A percentile compares a stretch with the other conserved stretches of the same genome.
Conservation (phyloP, 371 early-diverging fungal species). For the Mortierella sp. region DNA sequence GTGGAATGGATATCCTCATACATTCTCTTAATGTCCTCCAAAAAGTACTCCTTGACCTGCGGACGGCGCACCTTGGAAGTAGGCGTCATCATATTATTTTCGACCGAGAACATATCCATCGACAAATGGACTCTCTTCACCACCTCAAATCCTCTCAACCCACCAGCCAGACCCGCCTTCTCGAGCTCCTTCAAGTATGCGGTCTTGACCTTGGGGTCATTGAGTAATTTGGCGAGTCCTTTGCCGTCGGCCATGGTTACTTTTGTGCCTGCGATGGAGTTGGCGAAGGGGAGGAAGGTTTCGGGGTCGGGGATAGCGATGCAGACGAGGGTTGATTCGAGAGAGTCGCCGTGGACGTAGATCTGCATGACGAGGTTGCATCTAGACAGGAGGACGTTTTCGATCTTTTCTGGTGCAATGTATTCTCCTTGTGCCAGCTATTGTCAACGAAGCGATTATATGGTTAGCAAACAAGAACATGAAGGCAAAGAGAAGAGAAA, state of each 20-base stretch:
- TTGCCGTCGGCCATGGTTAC: conserved; percentile 45
- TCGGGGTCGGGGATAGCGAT: conserved; percentile 87
- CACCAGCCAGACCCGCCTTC: conserved; percentile 36
- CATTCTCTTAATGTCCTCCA: conserved; percentile 66
- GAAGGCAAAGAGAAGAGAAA: neutral
- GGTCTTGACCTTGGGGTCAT: conserved; percentile 63
- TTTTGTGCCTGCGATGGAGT: conserved; percentile 28
- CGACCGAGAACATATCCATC: conserved; percentile 64
- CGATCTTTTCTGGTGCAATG: conserved; percentile 95
- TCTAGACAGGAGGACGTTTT: conserved; percentile 52
- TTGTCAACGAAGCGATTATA: neutral
- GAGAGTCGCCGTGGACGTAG: conserved; percentile 90
- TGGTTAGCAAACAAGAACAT: no score
- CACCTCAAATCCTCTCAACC: conserved; percentile 61
- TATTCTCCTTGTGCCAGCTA: conserved; percentile 91
- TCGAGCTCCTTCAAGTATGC: conserved; percentile 29
- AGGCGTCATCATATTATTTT: conserved; percentile 69
- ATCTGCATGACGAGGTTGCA: conserved; percentile 63
- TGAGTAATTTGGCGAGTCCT: conserved; percentile 62
- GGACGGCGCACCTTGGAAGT: conserved; percentile 84
- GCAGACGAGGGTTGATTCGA: conserved; percentile 84
- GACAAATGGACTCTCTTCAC: conserved; percentile 64
- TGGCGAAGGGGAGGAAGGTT: conserved; percentile 60
- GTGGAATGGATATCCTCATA: conserved; percentile 55
- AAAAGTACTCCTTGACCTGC: conserved; percentile 72